phyloP scores from a whole-genome alignment of 495 filamentous ascomycete genomes.

The Xylaria palmicola region DNA sequence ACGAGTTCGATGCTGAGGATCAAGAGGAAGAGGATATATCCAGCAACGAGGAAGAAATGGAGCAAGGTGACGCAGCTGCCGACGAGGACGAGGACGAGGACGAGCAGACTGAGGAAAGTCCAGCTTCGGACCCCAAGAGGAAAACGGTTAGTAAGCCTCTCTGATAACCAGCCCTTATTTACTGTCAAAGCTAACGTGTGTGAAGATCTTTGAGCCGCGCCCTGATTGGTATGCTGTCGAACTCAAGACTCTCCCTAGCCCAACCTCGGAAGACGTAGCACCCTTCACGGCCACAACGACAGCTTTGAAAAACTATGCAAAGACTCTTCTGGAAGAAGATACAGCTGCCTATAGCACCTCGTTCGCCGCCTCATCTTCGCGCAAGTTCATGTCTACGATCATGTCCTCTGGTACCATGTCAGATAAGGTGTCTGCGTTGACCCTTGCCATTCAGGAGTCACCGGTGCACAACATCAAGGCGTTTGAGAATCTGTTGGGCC shows the following conservation, averaged over 20 bases:
- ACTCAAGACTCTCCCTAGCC: constrained; percentile 55
- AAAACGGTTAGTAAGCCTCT: constrained; percentile 45
- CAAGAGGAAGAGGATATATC: constrained; percentile 16
- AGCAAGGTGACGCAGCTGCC: constrained; percentile 12
- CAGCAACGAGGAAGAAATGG: background rate
- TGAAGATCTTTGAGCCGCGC: constrained; percentile 68
- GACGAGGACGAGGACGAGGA: constrained; percentile 23
- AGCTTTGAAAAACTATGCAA: constrained; percentile 73
- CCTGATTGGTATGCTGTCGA: constrained; percentile 80
- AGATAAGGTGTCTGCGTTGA: constrained; percentile 94
- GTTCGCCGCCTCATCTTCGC: constrained; percentile 66
- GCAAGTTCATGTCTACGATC: constrained; percentile 92
- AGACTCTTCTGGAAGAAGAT: constrained; percentile 71
- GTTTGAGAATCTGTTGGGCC: constrained; percentile 73
- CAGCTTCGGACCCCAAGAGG: constrained; percentile 25
- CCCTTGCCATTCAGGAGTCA: constrained; percentile 90
- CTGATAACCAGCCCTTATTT: constrained; percentile 11
- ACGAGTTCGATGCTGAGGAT: constrained; percentile 32
- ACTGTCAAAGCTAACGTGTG: constrained; percentile 2
- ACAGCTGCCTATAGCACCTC: constrained; percentile 56
- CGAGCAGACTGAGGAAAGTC: constrained; percentile 22
- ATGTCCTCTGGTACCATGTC: constrained; percentile 95
- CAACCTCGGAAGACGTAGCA: constrained; percentile 46
- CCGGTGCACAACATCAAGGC: constrained; percentile 88
- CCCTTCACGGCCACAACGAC: constrained; percentile 60